Percentiles rank a stretch among this genome's conserved stretches.
Evolutionary conservation across 352 stramenopile species (phyloP).

Genomic region (Globisporangium polare): DNA sequence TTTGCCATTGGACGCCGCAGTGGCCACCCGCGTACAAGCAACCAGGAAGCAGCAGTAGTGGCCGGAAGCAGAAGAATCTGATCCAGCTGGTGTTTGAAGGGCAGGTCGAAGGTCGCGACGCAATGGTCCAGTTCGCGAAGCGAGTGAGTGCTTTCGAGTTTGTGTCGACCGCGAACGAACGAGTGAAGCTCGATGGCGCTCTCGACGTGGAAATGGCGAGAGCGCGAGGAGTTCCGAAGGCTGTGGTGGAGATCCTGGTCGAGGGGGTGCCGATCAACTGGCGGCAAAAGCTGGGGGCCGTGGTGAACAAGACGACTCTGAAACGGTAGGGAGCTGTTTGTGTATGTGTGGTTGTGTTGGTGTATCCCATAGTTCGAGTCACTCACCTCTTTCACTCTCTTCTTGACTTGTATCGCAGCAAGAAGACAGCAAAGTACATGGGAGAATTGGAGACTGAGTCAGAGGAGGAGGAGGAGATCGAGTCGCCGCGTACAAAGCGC

Average conservation of each 20-base stretch:
- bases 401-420: neutral
- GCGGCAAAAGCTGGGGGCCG: slow-evolving; percentile 17
- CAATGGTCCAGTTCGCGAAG: slow-evolving; percentile 35
- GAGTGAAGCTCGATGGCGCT: slow-evolving; percentile 35
- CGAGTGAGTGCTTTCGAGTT: slow-evolving; percentile 41
- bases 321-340: neutral
- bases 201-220: slow-evolving; percentile 35
- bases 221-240: slow-evolving; percentile 27
- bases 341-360: neutral
- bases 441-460: slow-evolving; percentile 1
- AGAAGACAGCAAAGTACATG: neutral
- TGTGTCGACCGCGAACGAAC: slow-evolving; percentile 31
- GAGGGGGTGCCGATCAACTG: slow-evolving; percentile 56
- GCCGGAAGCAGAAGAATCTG: slow-evolving; percentile 12
- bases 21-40: slow-evolving; percentile 24
- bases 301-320: neutral
- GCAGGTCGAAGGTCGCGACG: slow-evolving; percentile 18
- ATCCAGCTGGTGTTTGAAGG: slow-evolving; percentile 36
- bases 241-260: slow-evolving; percentile 43
- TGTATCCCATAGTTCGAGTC: neutral
- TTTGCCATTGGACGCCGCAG: slow-evolving; percentile 27
- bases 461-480: slow-evolving; percentile 4
- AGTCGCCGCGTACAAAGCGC: neutral
- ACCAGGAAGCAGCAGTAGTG: too few relatives aligned
- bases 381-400: neutral